A percentile compares a stretch with the other conserved stretches of the same genome.
phyloP scores from a whole-genome alignment of 805 yeast species.

The Yamadazyma ubonensis region DNA sequence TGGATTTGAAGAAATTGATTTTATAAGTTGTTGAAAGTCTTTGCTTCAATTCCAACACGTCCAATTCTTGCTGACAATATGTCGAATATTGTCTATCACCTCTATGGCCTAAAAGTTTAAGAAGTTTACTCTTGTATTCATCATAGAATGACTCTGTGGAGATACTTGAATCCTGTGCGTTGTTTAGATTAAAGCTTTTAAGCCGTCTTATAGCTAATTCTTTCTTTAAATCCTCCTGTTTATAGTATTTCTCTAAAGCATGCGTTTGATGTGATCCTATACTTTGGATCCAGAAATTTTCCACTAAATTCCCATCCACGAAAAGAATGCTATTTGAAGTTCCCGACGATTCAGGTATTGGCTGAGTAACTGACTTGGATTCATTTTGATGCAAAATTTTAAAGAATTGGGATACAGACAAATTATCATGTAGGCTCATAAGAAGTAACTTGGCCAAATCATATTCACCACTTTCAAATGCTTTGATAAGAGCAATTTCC shows the following conservation, averaged over 20 bases:
- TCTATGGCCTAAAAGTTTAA: constrained; percentile 20
- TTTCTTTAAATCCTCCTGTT: constrained; percentile 29
- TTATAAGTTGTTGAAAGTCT: constrained; percentile 35
- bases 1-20: constrained; percentile 26
- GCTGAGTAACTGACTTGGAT: constrained; percentile 27
- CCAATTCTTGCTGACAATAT: constrained; percentile 28
- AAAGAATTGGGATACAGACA: constrained; percentile 67
- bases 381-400: constrained; percentile 56
- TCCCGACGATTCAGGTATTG: constrained; percentile 13
- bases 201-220: constrained; percentile 21
- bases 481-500: constrained; percentile 64
- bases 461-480: constrained; percentile 58
- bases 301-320: constrained; percentile 38
- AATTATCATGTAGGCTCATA: constrained; percentile 49
- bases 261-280: constrained; percentile 25
- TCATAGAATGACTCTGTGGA: constrained; percentile 17
- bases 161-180: constrained; percentile 5
- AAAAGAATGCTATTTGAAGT: constrained; percentile 23
- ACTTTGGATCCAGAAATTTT: constrained; percentile 35
- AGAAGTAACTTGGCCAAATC: constrained; percentile 62
- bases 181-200: constrained; percentile 17
- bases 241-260: constrained; percentile 27
- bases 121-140: constrained; percentile 24
- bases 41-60: constrained; percentile 32
- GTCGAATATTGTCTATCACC: constrained; percentile 21